Evolutionary conservation across 75 land plant genomes (phyloP).

Genomic region (Sequoiadendron giganteum): DNA sequence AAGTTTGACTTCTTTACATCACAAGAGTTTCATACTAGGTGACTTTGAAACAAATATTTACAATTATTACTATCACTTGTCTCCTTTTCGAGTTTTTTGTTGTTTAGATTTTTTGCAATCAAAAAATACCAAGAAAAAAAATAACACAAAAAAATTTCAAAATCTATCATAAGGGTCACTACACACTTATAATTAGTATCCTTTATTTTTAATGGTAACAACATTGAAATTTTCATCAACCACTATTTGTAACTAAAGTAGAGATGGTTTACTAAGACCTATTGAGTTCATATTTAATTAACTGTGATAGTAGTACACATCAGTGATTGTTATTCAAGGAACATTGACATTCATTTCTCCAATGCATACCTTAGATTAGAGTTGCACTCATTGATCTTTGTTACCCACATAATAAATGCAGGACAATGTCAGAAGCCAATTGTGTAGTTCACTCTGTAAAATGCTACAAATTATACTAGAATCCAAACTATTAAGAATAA

Average conservation of each 20-base stretch:
- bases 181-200: not conserved
- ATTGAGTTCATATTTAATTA: not conserved
- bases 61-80: too few relatives aligned
- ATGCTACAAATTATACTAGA: conserved; percentile 22
- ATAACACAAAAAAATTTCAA: too few relatives aligned
- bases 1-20: too few relatives aligned
- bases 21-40: too few relatives aligned
- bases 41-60: too few relatives aligned
- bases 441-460: conserved; percentile 92
- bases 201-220: not conserved
- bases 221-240: not conserved
- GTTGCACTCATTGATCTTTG: conserved; percentile 83
- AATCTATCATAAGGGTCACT: too few relatives aligned
- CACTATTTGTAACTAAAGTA: not conserved
- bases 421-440: conserved; percentile 91
- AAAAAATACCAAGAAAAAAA: too few relatives aligned
- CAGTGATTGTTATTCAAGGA: not conserved
- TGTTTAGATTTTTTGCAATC: too few relatives aligned
- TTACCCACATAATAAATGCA: conserved; percentile 97
- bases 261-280: not conserved
- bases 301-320: not conserved
- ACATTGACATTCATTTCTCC: not conserved
- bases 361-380: conserved; percentile 77
- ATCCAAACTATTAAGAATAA: not conserved
- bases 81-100: too few relatives aligned